Evolutionary conservation across 192 early-diverging fungal species (phyloP), one percentile per base, ranked within the genome.

Genomic region (Chytriomyces sp.): DNA sequence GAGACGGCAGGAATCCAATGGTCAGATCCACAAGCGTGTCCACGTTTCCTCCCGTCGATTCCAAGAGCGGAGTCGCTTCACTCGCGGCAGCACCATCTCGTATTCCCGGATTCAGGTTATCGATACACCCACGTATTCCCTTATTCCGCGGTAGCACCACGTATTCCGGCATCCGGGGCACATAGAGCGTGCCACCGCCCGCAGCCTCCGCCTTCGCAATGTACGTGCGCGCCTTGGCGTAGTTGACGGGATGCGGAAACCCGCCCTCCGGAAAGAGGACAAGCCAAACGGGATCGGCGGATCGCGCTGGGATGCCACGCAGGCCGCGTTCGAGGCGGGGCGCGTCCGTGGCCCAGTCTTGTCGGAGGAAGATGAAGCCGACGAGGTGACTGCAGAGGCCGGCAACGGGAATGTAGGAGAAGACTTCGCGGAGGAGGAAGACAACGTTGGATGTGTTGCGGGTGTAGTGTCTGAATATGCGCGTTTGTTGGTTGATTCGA

Each of bases 241-340:
- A 30, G 54, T 68, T 53, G 6, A 30, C 2, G 30, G 19, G 30
- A n/a, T 68, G 44, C 1, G 39, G 17, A 12, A 68, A 39, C n/a
- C 33, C 17, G 10, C 65, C 65, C 34, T 68, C 65, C 10, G 65
- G 65, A n/a, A 68, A 68, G 10, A 68, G 36, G 22, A 68, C 14
- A 53, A 68, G 65, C 30, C 7, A 38, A 1, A 68, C 22, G 10
- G 65, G 65, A 17, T 68, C 65, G 10, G 7, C 25, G 32, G 52
- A 53, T 19, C 65, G 49, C 7, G n/a, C 38, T 34, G 65, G 26
- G 3, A 68, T 7, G 14, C 31, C 10, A n/a, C 14, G 17, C 31
- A 68, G 44, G 36, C 12, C n/a, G 10, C 19, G 10, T 5, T 7
- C 14, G 37, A 68, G 17, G 26, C 5, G n/a, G n/a, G 49, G 41